Evolutionary conservation across 306 rosid species (phyloP).

Genomic region (Geum urbanum): DNA sequence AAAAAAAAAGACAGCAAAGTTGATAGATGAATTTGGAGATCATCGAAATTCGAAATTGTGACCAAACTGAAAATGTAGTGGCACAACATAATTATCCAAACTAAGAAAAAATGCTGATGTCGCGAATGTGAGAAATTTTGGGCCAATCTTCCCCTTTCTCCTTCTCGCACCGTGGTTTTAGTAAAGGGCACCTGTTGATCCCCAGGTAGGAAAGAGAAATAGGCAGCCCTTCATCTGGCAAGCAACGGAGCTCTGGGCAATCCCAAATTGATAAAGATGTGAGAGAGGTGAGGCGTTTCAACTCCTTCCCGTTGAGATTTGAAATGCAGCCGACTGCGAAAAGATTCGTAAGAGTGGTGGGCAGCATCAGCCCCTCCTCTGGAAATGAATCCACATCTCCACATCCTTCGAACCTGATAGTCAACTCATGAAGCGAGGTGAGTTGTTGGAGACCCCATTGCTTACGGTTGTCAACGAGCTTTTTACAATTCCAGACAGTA

Average conservation of each 20-base stretch:
- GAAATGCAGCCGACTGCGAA: fast-evolving
- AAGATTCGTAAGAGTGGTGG: background rate
- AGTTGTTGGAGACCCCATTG: slow-evolving; percentile 25
- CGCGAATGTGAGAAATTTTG: slow-evolving; percentile 29
- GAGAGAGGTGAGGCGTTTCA: slow-evolving; percentile 21
- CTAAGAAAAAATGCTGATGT: too few relatives aligned
- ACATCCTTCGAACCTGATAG: background rate
- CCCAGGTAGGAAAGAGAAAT: background rate
- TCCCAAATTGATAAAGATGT: fast-evolving
- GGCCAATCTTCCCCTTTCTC: slow-evolving; percentile 30
- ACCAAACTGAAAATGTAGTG: too few relatives aligned
- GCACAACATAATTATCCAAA: too few relatives aligned
- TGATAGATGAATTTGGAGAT: too few relatives aligned
- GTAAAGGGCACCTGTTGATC: background rate
- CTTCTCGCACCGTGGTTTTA: slow-evolving; percentile 1
- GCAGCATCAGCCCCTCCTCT: slow-evolving; percentile 22
- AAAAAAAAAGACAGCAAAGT: too few relatives aligned
- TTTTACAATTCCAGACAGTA: fast-evolving
- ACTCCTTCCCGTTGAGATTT: slow-evolving; percentile 23
- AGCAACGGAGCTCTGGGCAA: slow-evolving; percentile 20
- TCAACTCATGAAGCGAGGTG: fast-evolving
- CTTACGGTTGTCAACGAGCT: slow-evolving; percentile 3
- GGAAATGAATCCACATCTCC: slow-evolving; percentile 18
- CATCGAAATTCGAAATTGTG: too few relatives aligned
- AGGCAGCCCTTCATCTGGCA: slow-evolving; percentile 27